Conservation (phyloP, 1,139 yeast species). For the Arxiozyma slooffiae region DNA sequence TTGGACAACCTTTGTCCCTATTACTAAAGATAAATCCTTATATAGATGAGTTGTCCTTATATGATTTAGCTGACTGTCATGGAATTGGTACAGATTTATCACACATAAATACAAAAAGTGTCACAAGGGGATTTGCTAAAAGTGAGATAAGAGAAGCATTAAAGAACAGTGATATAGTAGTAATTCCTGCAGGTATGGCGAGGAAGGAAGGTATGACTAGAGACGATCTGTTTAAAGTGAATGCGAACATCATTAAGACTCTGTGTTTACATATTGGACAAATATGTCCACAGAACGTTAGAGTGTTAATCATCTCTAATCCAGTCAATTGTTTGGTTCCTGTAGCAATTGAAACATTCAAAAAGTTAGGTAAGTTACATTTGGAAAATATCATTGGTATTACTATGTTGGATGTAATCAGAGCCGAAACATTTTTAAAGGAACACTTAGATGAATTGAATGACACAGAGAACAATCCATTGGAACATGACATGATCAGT, state of each 20-base stretch:
- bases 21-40: conserved; percentile 49
- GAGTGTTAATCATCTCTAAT: conserved; percentile 58
- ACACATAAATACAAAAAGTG: conserved; percentile 49
- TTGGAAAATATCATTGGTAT: conserved; percentile 62
- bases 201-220: conserved; percentile 77
- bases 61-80: conserved; percentile 56
- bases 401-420: conserved; percentile 59
- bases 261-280: conserved; percentile 46
- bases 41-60: conserved; percentile 49
- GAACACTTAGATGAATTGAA: conserved; percentile 23
- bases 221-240: conserved; percentile 64
- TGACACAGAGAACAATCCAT: conserved; percentile 4
- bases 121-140: conserved; percentile 36
- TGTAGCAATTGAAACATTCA: conserved; percentile 62
- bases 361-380: conserved; percentile 38
- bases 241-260: conserved; percentile 58
- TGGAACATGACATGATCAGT: conserved; percentile 32
- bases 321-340: conserved; percentile 74
- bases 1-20: conserved; percentile 67
- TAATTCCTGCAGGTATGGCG: conserved; percentile 78
- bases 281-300: conserved; percentile 47
- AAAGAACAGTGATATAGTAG: conserved; percentile 47
- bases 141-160: conserved; percentile 44
- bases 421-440: conserved; percentile 59
- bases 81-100: conserved; percentile 72